A percentile compares a stretch with the other conserved stretches of the same genome.
phyloP scores from a whole-genome alignment of 768 basidiomycete species.

The Phlebiopsis flavidoalba region DNA sequence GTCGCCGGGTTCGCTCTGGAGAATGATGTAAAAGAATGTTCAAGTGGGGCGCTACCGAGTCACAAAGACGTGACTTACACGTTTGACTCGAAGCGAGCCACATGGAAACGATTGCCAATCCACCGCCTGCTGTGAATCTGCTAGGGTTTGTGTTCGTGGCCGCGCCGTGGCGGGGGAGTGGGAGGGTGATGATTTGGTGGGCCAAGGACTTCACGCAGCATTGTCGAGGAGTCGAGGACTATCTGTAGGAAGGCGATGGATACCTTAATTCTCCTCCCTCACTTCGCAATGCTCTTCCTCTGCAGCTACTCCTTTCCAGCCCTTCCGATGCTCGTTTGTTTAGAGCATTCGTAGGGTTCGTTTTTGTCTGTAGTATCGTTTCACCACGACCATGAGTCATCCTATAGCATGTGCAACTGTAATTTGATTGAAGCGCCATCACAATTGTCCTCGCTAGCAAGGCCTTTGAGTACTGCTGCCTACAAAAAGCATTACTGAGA shows the following conservation, averaged over 20 bases:
- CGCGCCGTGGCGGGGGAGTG: slow-evolving; percentile 38
- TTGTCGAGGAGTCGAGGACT: slow-evolving; percentile 21
- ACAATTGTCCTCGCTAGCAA: slow-evolving; percentile 75
- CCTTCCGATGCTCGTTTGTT: slow-evolving; percentile 66
- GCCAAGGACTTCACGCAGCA: slow-evolving; percentile 18
- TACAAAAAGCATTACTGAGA: slow-evolving; percentile 71
- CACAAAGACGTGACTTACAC: slow-evolving; percentile 38
- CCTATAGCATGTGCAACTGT: not conserved
- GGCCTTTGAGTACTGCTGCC: slow-evolving; percentile 66
- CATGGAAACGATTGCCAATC: slow-evolving; percentile 93
- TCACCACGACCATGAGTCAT: not conserved
- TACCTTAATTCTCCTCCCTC: slow-evolving; percentile 73
- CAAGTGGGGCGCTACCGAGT: not conserved
- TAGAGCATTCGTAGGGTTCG: slow-evolving; percentile 71
- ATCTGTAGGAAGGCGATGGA: slow-evolving; percentile 68
- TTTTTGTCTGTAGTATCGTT: slow-evolving; percentile 54
- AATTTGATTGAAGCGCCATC: slow-evolving; percentile 22
- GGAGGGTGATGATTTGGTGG: slow-evolving; percentile 33
- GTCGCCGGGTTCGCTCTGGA: slow-evolving; percentile 61
- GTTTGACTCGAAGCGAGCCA: slow-evolving; percentile 76
- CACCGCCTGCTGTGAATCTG: slow-evolving; percentile 49
- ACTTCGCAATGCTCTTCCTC: slow-evolving; percentile 67
- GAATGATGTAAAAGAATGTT: slow-evolving; percentile 3
- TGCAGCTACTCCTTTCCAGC: slow-evolving; percentile 68
- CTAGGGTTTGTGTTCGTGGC: slow-evolving; percentile 46